Percentiles rank a stretch among this genome's conserved stretches.
Conservation (phyloP, 1,284 basidiomycete species). For the Ustilago curta region DNA sequence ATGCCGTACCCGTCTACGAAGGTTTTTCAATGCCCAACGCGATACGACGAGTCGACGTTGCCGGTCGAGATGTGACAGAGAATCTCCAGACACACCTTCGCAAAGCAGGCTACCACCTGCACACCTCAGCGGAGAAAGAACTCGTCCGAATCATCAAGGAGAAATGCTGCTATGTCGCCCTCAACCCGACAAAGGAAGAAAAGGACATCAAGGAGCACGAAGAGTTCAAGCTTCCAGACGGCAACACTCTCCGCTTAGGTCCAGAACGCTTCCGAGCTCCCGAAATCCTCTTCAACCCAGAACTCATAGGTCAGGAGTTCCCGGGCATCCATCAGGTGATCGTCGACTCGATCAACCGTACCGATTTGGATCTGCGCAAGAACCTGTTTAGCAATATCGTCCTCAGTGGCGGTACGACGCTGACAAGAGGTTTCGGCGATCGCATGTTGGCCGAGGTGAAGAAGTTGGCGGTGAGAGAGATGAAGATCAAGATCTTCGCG, state of each 20-base stretch:
- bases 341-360: slow-evolving; percentile 72
- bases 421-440: slow-evolving; percentile 80
- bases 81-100: slow-evolving; percentile 92
- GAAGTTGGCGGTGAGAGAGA: slow-evolving; percentile 93
- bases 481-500: slow-evolving; percentile 99
- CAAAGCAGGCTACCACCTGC: slow-evolving; percentile 92
- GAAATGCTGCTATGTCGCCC: slow-evolving; percentile 93
- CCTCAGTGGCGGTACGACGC: slow-evolving; percentile 93
- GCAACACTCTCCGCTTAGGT: slow-evolving; percentile 92
- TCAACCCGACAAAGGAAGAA: slow-evolving; percentile 92
- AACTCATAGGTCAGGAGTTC: slow-evolving; percentile 94
- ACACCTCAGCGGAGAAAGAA: slow-evolving; percentile 96
- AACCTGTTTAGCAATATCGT: slow-evolving; percentile 96
- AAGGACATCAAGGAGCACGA: slow-evolving; percentile 80
- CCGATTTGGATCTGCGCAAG: slow-evolving; percentile 85
- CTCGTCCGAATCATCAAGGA: slow-evolving; percentile 98
- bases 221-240: slow-evolving; percentile 94
- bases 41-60: slow-evolving; percentile 92
- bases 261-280: slow-evolving; percentile 95
- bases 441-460: slow-evolving; percentile 94
- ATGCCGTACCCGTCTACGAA: slow-evolving; percentile 98
- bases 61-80: slow-evolving; percentile 94
- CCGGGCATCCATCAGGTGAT: slow-evolving; percentile 93
- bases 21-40: slow-evolving; percentile 99
- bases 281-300: slow-evolving; percentile 97